Conservation (phyloP, 2,329 filamentous ascomycete species). For the Pseudogymnoascus pannorum region DNA sequence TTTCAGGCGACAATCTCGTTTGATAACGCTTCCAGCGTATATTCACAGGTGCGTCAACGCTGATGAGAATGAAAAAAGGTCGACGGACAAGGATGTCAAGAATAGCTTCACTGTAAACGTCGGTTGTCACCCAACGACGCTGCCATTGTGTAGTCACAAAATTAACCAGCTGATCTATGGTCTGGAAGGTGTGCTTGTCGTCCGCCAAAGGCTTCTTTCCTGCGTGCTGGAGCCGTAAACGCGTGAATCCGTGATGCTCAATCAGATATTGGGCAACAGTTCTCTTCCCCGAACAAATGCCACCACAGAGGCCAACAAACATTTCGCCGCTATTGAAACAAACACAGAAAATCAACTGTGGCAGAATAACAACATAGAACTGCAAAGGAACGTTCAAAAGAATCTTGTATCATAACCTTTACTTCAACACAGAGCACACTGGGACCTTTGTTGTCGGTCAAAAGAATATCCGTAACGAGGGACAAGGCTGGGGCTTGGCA, state of each 20-base stretch:
- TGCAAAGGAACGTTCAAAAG: background rate
- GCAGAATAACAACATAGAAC: conserved; percentile 1
- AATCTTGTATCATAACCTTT: background rate
- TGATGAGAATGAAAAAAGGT: conserved; percentile 89
- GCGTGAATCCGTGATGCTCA: conserved; percentile 73
- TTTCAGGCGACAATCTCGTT: conserved; percentile 36
- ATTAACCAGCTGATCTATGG: conserved; percentile 63
- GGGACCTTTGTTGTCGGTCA: background rate
- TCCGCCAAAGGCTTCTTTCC: background rate
- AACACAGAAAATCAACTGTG: background rate
- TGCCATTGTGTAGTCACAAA: conserved; percentile 83
- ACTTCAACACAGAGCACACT: background rate
- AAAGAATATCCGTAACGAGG: background rate
- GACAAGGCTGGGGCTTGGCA: conserved; percentile 6
- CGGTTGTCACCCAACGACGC: conserved; percentile 76
- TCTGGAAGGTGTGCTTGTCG: conserved; percentile 44
- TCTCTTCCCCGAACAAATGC: conserved; percentile 88
- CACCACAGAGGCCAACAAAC: conserved; percentile 73
- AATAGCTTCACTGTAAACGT: conserved; percentile 64
- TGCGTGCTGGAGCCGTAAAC: conserved; percentile 50
- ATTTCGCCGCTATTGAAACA: conserved; percentile 38
- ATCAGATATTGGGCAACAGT: conserved; percentile 84
- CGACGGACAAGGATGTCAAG: conserved; percentile 70
- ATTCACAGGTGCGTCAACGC: conserved; percentile 81
- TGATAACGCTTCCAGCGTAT: conserved; percentile 77